Base-by-base conservation (phyloP, 257 asterid genomes). In the Solanum chilense region DNA sequence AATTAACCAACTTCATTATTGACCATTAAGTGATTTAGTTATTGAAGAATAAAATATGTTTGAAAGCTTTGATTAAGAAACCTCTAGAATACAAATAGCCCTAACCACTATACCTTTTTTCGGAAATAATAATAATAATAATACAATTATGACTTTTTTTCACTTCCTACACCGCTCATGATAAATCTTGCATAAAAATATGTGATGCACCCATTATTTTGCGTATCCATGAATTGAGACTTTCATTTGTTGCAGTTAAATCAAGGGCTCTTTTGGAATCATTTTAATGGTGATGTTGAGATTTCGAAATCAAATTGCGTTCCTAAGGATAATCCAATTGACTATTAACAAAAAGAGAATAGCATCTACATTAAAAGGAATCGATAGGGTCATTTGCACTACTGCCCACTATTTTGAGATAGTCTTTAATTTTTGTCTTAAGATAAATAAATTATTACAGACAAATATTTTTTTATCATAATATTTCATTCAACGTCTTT, bases 141-240 rank as follows among this genome's bases (percentile, higher is more conserved):
- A n/a, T n/a, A n/a, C n/a, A n/a, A n/a, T n/a, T n/a, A n/a, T n/a
- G n/a, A n/a, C n/a, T n/a, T n/a, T n/a, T n/a, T n/a, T n/a, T n/a
- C n/a, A n/a, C n/a, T n/a, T n/a, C n/a, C n/a, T n/a, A n/a, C n/a
- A n/a, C n/a, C n/a, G n/a, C n/a, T n/a, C n/a, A n/a, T n/a, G n/a
- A 12, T 29, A 15, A 69, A 69, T 69, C 39, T 35, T 35, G 39
- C 0, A 35, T 68, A 68, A 14, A 21, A 68, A 68, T 29, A 68
- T 14, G 21, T 29, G 39, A 69, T 69, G 23, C 12, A 29, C 23
- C 35, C 7, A 15, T 14, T 68, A 68, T 68, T 68, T 68, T 68
- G 39, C 92, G 95, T 2, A 92, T 96, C 85, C 77, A 70, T 70
- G 44, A 70, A 70, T 16, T 31, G 15, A 31, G 25, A 70, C 77